A percentile compares a stretch with the other conserved stretches of the same genome.
Evolutionary conservation across 2,329 filamentous ascomycete species (phyloP).

Genomic region (Aspergillus versicolor): DNA sequence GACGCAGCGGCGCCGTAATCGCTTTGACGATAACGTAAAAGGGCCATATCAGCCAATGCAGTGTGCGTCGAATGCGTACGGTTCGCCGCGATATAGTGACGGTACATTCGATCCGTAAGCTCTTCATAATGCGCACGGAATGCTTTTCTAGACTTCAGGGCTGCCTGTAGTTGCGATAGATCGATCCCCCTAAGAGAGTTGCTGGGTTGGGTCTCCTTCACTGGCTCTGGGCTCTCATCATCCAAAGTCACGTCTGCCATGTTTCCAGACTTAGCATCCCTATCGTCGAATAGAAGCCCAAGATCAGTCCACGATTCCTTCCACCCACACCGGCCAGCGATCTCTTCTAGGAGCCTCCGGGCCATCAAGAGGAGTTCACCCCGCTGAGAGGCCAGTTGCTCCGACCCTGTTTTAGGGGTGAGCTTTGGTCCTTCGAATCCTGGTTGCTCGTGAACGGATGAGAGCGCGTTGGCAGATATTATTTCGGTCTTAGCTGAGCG

Average conservation of each 20-base stretch:
- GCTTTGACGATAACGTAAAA: conserved; percentile 73
- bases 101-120: conserved; percentile 80
- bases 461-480: conserved; percentile 26
- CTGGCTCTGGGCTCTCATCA: conserved; percentile 22
- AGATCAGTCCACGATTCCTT: conserved; percentile 70
- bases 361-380: conserved; percentile 81
- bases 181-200: conserved; percentile 49
- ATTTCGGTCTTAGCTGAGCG: conserved; percentile 30
- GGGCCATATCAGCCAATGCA: conserved; percentile 78
- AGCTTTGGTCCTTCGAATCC: conserved; percentile 42
- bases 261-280: conserved; percentile 26
- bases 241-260: conserved; percentile 39
- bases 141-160: conserved; percentile 60
- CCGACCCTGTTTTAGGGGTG: conserved; percentile 59
- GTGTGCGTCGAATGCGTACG: conserved; percentile 75
- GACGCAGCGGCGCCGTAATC: conserved; percentile 72
- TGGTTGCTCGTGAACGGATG: conserved; percentile 38
- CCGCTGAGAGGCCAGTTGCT: conserved; percentile 77
- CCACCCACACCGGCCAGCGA: conserved; percentile 73
- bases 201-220: conserved; percentile 15
- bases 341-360: conserved; percentile 72
- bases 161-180: conserved; percentile 59
- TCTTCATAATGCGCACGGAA: conserved; percentile 70
- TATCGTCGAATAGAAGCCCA: conserved; percentile 38
- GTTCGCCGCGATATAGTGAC: conserved; percentile 77